Conservation (phyloP, 306 rosid species). For the Malus orientalis region DNA sequence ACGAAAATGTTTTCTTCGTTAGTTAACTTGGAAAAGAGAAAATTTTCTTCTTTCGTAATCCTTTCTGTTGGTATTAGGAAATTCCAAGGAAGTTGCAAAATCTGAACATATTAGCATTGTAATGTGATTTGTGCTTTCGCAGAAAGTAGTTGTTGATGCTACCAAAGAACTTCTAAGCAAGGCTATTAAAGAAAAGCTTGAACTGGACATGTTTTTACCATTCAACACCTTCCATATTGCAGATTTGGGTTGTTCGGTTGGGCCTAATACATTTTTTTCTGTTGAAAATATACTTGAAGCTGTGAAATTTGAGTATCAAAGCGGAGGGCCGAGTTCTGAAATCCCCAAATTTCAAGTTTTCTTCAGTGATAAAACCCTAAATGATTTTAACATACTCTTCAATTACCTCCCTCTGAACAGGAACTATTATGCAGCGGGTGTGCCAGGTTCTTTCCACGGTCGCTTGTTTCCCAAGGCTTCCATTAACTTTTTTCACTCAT, state of each 20-base stretch:
- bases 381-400: not conserved
- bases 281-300: not conserved
- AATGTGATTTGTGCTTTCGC: not conserved
- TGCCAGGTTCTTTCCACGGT: too few relatives aligned
- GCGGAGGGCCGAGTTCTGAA: not conserved
- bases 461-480: too few relatives aligned
- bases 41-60: too few relatives aligned
- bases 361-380: conserved; percentile 21
- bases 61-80: too few relatives aligned
- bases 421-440: too few relatives aligned
- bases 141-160: not conserved
- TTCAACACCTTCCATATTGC: not conserved
- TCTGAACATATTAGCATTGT: too few relatives aligned
- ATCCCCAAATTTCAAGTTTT: conserved; percentile 26
- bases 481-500: too few relatives aligned
- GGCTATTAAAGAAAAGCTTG: not conserved
- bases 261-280: not conserved
- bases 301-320: not conserved
- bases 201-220: not conserved
- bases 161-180: not conserved
- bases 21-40: too few relatives aligned
- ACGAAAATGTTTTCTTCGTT: too few relatives aligned
- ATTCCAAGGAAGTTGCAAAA: too few relatives aligned
- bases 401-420: too few relatives aligned
- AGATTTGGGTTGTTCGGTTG: not conserved